These are phyloP conservation scores for Cytospora piceicola DNA, from an alignment of 2,329 filamentous ascomycete species.

Conservation along the genomic window DNA sequence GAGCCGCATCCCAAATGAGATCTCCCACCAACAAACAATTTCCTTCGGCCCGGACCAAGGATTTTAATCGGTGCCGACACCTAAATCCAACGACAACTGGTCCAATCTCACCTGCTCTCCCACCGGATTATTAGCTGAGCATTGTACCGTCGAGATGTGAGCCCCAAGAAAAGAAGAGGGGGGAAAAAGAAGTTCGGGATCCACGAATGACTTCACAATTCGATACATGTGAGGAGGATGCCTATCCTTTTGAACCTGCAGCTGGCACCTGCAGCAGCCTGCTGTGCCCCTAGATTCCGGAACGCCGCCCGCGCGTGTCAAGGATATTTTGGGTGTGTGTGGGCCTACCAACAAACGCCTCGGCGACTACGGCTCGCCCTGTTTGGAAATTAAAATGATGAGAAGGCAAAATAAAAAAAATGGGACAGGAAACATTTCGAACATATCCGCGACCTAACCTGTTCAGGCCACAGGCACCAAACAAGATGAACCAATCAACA, in stretches of 20 bases:
- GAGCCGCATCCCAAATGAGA: background rate
- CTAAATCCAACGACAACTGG: background rate
- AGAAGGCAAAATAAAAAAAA: background rate
- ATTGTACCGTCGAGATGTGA: background rate
- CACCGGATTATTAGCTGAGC: background rate
- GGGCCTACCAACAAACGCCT: background rate
- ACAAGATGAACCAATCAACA: background rate
- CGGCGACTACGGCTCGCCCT: conserved; percentile 1
- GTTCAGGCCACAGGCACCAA: conserved; percentile 10
- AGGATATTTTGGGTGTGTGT: background rate
- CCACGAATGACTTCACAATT: background rate
- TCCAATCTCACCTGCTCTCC: background rate
- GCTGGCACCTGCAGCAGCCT: background rate
- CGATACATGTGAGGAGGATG: background rate
- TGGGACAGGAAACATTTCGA: conserved; percentile 7
- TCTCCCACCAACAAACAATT: background rate
- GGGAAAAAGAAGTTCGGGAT: background rate
- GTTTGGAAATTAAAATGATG: background rate
- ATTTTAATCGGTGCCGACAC: background rate
- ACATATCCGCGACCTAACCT: conserved; percentile 10
- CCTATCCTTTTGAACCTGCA: background rate
- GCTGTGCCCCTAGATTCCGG: background rate
- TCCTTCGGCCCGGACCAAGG: background rate
- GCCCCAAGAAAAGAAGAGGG: background rate
- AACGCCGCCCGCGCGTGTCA: background rate